Evolutionary conservation across 1,284 basidiomycete genomes (phyloP).

Genomic region (Rhodofomes roseus): DNA sequence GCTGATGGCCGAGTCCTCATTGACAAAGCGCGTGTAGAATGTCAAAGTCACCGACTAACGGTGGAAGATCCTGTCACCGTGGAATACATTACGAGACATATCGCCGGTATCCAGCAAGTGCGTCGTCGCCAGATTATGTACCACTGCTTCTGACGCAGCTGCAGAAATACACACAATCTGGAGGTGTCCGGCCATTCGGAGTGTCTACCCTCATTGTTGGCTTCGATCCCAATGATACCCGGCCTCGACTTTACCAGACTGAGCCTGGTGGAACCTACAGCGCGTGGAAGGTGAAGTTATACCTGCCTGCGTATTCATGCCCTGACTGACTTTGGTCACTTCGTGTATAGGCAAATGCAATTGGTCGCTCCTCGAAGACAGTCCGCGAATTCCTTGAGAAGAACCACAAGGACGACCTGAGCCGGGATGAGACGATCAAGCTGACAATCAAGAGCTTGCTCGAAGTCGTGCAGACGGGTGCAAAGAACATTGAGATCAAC

Average conservation of each 20-base stretch:
- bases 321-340: background rate
- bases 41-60: conserved; percentile 95
- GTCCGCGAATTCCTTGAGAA: conserved; percentile 99
- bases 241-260: conserved; percentile 92
- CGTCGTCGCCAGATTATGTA: conserved; percentile 15
- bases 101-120: conserved; percentile 97
- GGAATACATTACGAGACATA: conserved; percentile 97
- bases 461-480: conserved; percentile 98
- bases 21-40: conserved; percentile 97
- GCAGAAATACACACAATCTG: conserved; percentile 96
- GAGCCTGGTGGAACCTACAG: conserved; percentile 98
- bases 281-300: conserved; percentile 86
- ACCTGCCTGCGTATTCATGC: background rate
- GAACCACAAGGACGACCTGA: conserved; percentile 92
- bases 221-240: conserved; percentile 91
- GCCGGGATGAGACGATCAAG: conserved; percentile 89
- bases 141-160: conserved; percentile 3
- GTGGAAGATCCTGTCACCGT: conserved; percentile 98
- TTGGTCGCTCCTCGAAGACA: conserved; percentile 96
- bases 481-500: conserved; percentile 98
- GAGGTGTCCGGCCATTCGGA: conserved; percentile 97
- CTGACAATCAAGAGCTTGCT: conserved; percentile 94
- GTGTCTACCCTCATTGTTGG: conserved; percentile 97
- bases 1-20: conserved; percentile 98
- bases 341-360: conserved; percentile 81